Conservation (phyloP, 83 land plant species). For the Isoetes engelmannii region DNA sequence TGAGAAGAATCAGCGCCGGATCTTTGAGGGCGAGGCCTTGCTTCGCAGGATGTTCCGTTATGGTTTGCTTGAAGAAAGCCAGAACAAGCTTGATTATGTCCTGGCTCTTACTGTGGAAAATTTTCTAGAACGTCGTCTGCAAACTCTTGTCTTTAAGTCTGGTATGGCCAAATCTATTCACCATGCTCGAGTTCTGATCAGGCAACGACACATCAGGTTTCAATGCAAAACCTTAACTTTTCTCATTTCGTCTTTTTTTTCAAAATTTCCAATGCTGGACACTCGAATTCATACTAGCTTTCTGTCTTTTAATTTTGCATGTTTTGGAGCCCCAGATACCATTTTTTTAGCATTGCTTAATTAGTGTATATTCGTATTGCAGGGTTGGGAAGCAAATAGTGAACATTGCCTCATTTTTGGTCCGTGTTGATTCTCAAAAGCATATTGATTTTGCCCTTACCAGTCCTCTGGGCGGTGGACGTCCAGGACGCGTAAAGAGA, state of each 20-base stretch:
- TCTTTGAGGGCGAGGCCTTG: slow-evolving; percentile 49
- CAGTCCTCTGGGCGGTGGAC: slow-evolving; percentile 8
- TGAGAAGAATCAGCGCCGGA: slow-evolving; percentile 49
- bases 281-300: not conserved
- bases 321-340: not conserved
- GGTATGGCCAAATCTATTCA: slow-evolving; percentile 12
- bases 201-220: slow-evolving; percentile 9
- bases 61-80: slow-evolving; percentile 38
- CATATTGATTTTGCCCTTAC: slow-evolving; percentile 9
- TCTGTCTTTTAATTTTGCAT: not conserved
- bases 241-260: not conserved
- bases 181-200: slow-evolving; percentile 9
- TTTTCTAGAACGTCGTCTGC: slow-evolving; percentile 11
- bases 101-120: slow-evolving; percentile 15
- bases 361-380: not conserved
- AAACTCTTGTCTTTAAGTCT: slow-evolving; percentile 7
- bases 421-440: slow-evolving; percentile 10
- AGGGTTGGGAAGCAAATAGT: slow-evolving; percentile 14
- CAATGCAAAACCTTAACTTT: not conserved
- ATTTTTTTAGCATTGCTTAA: too few relatives aligned
- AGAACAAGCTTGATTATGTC: slow-evolving; percentile 19
- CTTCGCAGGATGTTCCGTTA: slow-evolving; percentile 46
- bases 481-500: slow-evolving; percentile 12
- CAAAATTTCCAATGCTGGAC: not conserved
- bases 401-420: slow-evolving; percentile 2